phyloP scores from a whole-genome alignment of 441 rosid species.

The Flueggea neowawraea region DNA sequence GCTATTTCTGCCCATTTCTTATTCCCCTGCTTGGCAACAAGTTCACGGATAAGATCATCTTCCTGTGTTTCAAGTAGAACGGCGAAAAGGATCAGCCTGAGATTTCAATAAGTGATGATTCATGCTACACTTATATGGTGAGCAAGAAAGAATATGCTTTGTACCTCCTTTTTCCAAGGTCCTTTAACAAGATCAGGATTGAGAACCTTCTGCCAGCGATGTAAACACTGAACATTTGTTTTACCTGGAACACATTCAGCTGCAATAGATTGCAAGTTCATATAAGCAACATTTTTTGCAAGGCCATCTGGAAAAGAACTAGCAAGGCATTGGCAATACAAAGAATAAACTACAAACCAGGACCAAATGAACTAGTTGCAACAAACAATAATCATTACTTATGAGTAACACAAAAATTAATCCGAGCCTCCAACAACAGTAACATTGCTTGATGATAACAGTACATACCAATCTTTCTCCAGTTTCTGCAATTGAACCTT shows the following conservation, averaged over 20 bases:
- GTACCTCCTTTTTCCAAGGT: conserved; percentile 89
- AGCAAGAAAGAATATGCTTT: background rate
- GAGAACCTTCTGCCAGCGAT: conserved; percentile 96
- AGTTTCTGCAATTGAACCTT: no score
- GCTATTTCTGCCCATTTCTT: conserved; percentile 31
- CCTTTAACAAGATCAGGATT: conserved; percentile 91
- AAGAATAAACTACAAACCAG: no score
- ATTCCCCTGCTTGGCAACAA: conserved; percentile 56
- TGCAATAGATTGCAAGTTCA: conserved; percentile 22
- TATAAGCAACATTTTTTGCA: no score
- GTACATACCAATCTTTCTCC: no score
- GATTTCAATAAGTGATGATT: background rate
- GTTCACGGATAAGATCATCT: conserved; percentile 70
- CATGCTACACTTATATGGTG: background rate
- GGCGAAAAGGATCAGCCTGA: background rate
- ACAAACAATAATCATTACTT: no score
- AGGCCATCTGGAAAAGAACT: no score
- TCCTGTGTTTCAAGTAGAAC: conserved; percentile 49
- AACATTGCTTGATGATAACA: no score
- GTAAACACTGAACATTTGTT: conserved; percentile 87
- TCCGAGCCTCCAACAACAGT: no score
- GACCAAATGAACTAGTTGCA: no score
- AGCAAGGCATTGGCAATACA: no score
- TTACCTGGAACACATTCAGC: conserved; percentile 72
- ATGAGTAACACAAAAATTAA: no score